Base-by-base conservation (phyloP, 495 filamentous ascomycete species). In the Massariosphaeria phaeospora region DNA sequence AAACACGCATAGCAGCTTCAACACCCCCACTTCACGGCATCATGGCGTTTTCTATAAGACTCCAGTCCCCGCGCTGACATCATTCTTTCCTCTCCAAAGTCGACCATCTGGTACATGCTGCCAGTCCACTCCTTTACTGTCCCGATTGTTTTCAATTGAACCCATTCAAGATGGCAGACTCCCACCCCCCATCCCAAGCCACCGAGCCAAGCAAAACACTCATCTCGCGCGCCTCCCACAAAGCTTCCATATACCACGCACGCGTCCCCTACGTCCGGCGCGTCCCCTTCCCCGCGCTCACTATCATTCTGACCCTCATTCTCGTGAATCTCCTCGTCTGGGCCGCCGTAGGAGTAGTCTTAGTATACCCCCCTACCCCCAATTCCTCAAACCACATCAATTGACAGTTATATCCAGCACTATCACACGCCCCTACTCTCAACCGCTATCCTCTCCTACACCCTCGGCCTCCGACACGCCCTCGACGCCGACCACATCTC, bases 401-500 rank as follows among this genome's bases (percentile, higher is more conserved):
- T n/a, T 7, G 34, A 30, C 2, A 24, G 4, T 41, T 61, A 9
- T n/a, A 4, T 21, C 9, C 17, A 55, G 58, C 42, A 44, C 18
- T 61, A 25, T 23, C 43, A 52, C 52, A 83, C 80, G 5, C 70
- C 77, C 3, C 73, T 96, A 49, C 80, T 90, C 34, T 85, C 84
- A 13, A 84, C 89, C 3, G 86, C 91, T 3, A 80, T 91, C 13
- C 77, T 95, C 0, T 80, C 91, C 12, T 96, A 94, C 68, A 91
- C 90, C 0, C 76, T 98, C 5, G 91, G 93, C 6, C 78, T 98
- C 18, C 82, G 93, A 46, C 91, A 98, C 76, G 93, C 93, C 2
- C 82, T 96, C 42, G 93, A 96, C 66, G 93, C 93, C 13, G 91
- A 98, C 69, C 93, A 98, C 71, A 96, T 98, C 70, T 84, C 85